These are phyloP conservation scores for Ustilago curta DNA, from an alignment of 1,284 basidiomycete species.

Conservation along the genomic window DNA sequence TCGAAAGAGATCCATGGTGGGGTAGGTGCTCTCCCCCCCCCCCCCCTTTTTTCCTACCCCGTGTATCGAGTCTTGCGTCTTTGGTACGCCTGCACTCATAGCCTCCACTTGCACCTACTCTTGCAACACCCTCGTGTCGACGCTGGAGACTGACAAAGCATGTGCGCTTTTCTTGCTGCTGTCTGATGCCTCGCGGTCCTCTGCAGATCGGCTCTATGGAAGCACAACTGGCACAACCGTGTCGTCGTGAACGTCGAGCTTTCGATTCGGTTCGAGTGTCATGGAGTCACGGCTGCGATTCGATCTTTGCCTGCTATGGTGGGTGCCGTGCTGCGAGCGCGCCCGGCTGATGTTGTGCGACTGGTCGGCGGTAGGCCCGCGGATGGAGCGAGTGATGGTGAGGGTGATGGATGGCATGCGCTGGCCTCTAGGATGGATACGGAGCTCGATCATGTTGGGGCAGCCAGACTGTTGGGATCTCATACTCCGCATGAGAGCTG, in stretches of 20 bases:
- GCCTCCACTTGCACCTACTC: not conserved
- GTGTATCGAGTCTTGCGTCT: slow-evolving; percentile 2
- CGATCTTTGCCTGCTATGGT: slow-evolving; percentile 19
- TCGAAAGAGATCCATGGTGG: slow-evolving; percentile 68
- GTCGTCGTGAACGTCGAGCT: slow-evolving; percentile 38
- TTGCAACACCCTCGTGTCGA: not conserved
- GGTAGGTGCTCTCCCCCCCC: slow-evolving; percentile 43
- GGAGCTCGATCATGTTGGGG: slow-evolving; percentile 37
- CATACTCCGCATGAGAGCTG: slow-evolving; percentile 40
- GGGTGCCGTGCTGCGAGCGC: slow-evolving; percentile 10
- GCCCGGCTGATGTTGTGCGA: slow-evolving; percentile 7
- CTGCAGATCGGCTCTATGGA: slow-evolving; percentile 38
- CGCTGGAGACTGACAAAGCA: slow-evolving; percentile 24
- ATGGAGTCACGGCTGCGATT: slow-evolving; percentile 15
- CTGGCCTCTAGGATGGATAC: slow-evolving; percentile 38
- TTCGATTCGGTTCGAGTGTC: slow-evolving; percentile 14
- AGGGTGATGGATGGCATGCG: slow-evolving; percentile 20
- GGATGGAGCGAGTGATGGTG: not conserved
- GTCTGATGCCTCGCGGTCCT: slow-evolving; percentile 7
- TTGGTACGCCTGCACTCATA: not conserved
- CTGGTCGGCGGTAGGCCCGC: not conserved
- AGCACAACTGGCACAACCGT: slow-evolving; percentile 27
- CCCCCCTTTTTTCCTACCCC: not conserved
- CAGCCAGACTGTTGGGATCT: slow-evolving; percentile 21
- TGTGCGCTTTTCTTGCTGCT: slow-evolving; percentile 7